Conservation (phyloP, 2,329 filamentous ascomycete species). For the Macroventuria anomochaeta region DNA sequence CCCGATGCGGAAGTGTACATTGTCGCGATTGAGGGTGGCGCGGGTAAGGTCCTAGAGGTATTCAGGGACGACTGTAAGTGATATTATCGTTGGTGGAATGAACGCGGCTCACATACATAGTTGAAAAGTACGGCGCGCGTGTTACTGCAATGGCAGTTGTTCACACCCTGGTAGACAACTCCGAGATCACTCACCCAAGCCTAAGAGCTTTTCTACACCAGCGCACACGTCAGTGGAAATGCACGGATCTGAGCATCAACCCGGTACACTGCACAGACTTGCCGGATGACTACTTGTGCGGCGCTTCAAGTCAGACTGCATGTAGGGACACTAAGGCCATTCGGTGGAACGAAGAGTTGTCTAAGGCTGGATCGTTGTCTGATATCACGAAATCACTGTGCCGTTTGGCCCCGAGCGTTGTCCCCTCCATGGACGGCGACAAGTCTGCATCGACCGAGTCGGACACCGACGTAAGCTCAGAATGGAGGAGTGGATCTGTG, state of each 20-base stretch:
- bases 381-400: slow-evolving; percentile 16
- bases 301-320: neutral
- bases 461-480: neutral
- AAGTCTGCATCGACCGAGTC: neutral
- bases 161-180: slow-evolving; percentile 27
- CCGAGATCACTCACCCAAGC: slow-evolving; percentile 31
- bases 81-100: neutral
- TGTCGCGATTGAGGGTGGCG: slow-evolving; percentile 73
- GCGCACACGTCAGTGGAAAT: slow-evolving; percentile 44
- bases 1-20: slow-evolving; percentile 68
- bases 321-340: slow-evolving; percentile 10
- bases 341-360: slow-evolving; percentile 23
- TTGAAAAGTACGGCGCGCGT: slow-evolving; percentile 31
- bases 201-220: slow-evolving; percentile 41
- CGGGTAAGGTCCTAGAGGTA: slow-evolving; percentile 63
- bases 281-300: slow-evolving; percentile 25
- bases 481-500: slow-evolving; percentile 29
- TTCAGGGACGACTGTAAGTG: slow-evolving; percentile 63
- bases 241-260: slow-evolving; percentile 20
- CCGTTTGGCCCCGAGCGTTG: slow-evolving; percentile 10
- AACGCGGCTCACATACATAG: slow-evolving; percentile 25
- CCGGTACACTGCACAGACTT: slow-evolving; percentile 34
- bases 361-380: neutral
- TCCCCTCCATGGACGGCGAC: neutral
- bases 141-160: slow-evolving; percentile 45